Conservation (phyloP, 2,329 filamentous ascomycete species). For the Teratosphaeria gauchensis region DNA sequence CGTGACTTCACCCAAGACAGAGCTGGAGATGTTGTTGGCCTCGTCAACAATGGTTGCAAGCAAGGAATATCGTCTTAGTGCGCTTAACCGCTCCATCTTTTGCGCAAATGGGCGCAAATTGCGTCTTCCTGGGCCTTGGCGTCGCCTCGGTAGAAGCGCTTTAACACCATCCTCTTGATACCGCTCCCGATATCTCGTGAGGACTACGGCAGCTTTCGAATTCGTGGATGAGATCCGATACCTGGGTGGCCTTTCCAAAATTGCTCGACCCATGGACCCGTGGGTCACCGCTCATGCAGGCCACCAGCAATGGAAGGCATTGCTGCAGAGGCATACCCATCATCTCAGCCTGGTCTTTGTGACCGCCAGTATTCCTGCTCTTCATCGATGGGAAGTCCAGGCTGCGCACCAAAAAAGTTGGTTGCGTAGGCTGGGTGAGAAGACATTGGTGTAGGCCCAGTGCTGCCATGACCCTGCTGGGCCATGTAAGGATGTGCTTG, state of each 20-base stretch:
- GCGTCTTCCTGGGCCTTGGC: neutral
- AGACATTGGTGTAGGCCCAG: neutral
- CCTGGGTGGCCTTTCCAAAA: neutral
- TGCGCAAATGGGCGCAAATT: neutral
- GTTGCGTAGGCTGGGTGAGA: neutral
- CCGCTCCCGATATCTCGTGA: neutral
- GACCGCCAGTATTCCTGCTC: neutral
- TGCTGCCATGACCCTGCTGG: neutral
- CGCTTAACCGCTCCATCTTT: neutral
- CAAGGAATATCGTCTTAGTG: neutral
- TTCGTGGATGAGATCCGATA: too few species aligned
- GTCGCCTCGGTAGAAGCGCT: neutral
- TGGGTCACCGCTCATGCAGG: neutral
- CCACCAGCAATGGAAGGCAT: neutral
- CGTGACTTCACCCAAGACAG: neutral
- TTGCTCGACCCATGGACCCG: neutral
- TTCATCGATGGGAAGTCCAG: neutral
- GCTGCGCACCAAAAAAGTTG: neutral
- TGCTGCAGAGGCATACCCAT: neutral
- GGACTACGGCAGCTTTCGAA: neutral
- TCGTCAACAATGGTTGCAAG: neutral
- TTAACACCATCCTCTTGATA: neutral
- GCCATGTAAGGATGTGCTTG: constrained; percentile 1
- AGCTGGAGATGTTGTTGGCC: neutral
- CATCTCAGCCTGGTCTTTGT: neutral